Evolutionary conservation across 1,139 yeast species (phyloP).

Genomic region (Pichia norvegensis): DNA sequence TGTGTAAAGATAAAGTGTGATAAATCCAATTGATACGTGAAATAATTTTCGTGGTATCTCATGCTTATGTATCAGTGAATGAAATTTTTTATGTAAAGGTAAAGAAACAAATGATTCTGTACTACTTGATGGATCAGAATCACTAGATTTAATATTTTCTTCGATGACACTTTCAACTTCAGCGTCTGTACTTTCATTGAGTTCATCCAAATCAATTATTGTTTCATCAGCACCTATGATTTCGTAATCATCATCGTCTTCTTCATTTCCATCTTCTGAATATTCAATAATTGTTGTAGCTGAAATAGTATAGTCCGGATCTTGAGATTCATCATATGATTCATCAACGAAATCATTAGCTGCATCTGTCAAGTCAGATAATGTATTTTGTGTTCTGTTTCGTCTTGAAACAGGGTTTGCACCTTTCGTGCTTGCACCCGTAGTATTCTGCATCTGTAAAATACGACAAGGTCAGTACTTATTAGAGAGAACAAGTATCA

Average conservation of each 20-base stretch:
- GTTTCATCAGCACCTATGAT: constrained; percentile 7
- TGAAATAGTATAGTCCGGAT: constrained; percentile 22
- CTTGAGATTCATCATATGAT: constrained; percentile 22
- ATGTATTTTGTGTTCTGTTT: neutral
- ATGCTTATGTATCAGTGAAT: constrained; percentile 42
- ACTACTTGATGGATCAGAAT: neutral
- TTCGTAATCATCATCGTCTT: constrained; percentile 2
- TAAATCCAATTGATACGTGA: constrained; percentile 81
- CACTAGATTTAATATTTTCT: neutral
- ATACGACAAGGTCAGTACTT: neutral
- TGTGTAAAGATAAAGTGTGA: constrained; percentile 68
- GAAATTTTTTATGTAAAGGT: constrained; percentile 22
- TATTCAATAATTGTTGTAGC: constrained; percentile 4
- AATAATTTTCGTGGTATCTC: constrained; percentile 83
- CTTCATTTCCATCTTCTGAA: constrained; percentile 11
- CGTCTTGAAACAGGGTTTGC: neutral
- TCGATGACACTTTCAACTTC: constrained; percentile 5
- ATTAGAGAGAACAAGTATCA: neutral
- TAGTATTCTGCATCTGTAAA: neutral
- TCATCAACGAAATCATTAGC: constrained; percentile 9
- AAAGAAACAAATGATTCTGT: neutral
- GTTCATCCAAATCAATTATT: constrained; percentile 10
- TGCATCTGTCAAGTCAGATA: neutral
- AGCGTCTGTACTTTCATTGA: constrained; percentile 2
- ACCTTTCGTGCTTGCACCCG: neutral